Evolutionary conservation across 2,329 filamentous ascomycete genomes (phyloP).

Genomic region (Chaetomium globosum): DNA sequence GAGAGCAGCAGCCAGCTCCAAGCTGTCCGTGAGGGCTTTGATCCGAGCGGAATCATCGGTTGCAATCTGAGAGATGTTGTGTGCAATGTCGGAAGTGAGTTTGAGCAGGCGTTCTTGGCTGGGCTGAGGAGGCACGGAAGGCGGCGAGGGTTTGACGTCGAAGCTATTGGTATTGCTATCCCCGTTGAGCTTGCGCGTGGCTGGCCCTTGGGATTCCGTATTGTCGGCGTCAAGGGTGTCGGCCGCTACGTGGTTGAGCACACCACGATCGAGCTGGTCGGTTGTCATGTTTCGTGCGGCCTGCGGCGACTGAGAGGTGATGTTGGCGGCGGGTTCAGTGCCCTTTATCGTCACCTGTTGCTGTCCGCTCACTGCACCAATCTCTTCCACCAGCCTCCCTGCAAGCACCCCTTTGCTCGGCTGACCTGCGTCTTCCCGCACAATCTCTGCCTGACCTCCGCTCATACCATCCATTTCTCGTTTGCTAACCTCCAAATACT

Average conservation of each 20-base stretch:
- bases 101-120: conserved; percentile 15
- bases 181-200: neutral
- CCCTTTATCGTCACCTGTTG: neutral
- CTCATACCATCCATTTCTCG: neutral
- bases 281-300: neutral
- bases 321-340: neutral
- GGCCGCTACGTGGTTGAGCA: neutral
- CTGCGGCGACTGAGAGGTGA: neutral
- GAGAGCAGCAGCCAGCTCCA: conserved; percentile 28
- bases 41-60: conserved; percentile 21
- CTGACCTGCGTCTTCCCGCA: neutral
- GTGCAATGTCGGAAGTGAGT: conserved; percentile 26
- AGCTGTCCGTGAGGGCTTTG: conserved; percentile 26
- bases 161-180: neutral
- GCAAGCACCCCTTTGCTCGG: neutral
- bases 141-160: neutral
- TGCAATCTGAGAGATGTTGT: conserved; percentile 14
- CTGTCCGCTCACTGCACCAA: neutral
- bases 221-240: neutral
- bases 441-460: too few relatives aligned
- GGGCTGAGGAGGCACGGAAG: too few relatives aligned
- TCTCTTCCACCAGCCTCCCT: neutral
- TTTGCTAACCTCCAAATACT: neutral
- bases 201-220: neutral
- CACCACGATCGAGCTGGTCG: neutral